Conservation (phyloP, 176 grass and related monocot species). For the Oryza glaberrima region DNA sequence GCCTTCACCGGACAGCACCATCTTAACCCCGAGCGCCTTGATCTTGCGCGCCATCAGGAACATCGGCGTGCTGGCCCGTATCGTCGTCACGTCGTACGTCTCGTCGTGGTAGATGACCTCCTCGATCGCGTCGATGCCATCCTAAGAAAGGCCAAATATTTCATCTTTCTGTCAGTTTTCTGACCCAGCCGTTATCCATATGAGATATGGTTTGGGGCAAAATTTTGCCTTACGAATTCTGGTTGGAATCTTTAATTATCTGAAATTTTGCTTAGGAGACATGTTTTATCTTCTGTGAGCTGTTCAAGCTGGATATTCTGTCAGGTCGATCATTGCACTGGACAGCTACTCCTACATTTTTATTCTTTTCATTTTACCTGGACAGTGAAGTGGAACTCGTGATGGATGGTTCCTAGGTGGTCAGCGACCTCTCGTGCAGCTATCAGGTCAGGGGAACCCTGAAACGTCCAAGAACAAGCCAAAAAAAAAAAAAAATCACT, state of each 20-base stretch:
- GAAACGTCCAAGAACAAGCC: slow-evolving; percentile 11
- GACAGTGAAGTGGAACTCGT: slow-evolving; percentile 95
- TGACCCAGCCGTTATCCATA: not conserved
- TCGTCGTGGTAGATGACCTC: slow-evolving; percentile 96
- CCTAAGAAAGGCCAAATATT: slow-evolving; percentile 42
- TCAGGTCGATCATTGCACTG: not conserved
- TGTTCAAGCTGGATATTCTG: not conserved
- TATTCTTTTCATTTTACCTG: slow-evolving; percentile 52
- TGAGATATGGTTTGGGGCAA: not conserved
- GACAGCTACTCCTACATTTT: not conserved
- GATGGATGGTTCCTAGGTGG: slow-evolving; percentile 87
- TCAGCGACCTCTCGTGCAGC: slow-evolving; percentile 82
- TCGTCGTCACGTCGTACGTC: slow-evolving; percentile 92
- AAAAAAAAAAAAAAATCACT: slow-evolving; percentile 6
- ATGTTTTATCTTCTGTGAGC: not conserved
- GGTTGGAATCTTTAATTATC: not conserved
- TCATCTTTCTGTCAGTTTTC: not conserved
- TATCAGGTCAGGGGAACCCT: slow-evolving; percentile 91
- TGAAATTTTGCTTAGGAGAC: too few species aligned
- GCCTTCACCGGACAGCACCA: slow-evolving; percentile 97
- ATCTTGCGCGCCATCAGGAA: slow-evolving; percentile 99
- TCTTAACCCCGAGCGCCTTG: slow-evolving; percentile 93
- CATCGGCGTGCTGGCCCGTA: slow-evolving; percentile 97
- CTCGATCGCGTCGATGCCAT: slow-evolving; percentile 97
- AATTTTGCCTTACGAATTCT: not conserved